Evolutionary conservation across 805 yeast genomes (phyloP).

Genomic region (Cyberlindnera maclurae): DNA sequence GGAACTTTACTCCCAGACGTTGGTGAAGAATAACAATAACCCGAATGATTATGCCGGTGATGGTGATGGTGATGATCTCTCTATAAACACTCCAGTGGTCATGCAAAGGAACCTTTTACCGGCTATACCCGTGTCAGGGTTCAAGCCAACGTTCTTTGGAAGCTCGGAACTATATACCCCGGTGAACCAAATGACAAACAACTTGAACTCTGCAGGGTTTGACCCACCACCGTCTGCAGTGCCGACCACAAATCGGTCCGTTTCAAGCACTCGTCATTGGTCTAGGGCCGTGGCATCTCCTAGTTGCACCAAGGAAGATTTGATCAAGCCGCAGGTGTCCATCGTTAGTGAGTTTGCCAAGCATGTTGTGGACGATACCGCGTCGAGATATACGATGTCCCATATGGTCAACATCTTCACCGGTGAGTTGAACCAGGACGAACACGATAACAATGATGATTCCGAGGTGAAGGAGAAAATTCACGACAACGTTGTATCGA

Average conservation of each 20-base stretch:
- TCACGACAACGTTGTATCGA: slow-evolving; percentile 7
- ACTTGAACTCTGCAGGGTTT: slow-evolving; percentile 15
- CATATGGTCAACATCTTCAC: slow-evolving; percentile 18
- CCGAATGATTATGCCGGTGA: slow-evolving; percentile 3
- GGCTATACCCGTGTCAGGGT: slow-evolving; percentile 11
- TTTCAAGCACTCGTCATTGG: background rate
- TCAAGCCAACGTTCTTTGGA: slow-evolving; percentile 9
- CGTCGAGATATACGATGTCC: slow-evolving; percentile 5
- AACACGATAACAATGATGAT: slow-evolving; percentile 1
- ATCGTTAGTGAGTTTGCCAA: slow-evolving; percentile 20
- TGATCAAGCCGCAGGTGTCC: slow-evolving; percentile 15
- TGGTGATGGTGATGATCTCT: background rate
- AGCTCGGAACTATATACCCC: slow-evolving; percentile 18
- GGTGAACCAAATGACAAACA: slow-evolving; percentile 15
- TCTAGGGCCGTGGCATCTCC: background rate
- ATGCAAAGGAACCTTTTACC: slow-evolving; percentile 3
- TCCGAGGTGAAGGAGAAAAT: slow-evolving; percentile 9
- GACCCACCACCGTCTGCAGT: background rate
- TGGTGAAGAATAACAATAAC: slow-evolving; percentile 8
- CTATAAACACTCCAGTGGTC: background rate
- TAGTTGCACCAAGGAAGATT: slow-evolving; percentile 9
- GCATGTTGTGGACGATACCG: slow-evolving; percentile 11
- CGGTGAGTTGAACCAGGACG: slow-evolving; percentile 9
- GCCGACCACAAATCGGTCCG: slow-evolving; percentile 1
- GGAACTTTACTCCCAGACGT: slow-evolving; percentile 14